A percentile compares a stretch with the other conserved stretches of the same genome.
These are phyloP conservation scores for Spathaspora gorwiae DNA, from an alignment of 805 yeast genomes.

Conservation along the genomic window DNA sequence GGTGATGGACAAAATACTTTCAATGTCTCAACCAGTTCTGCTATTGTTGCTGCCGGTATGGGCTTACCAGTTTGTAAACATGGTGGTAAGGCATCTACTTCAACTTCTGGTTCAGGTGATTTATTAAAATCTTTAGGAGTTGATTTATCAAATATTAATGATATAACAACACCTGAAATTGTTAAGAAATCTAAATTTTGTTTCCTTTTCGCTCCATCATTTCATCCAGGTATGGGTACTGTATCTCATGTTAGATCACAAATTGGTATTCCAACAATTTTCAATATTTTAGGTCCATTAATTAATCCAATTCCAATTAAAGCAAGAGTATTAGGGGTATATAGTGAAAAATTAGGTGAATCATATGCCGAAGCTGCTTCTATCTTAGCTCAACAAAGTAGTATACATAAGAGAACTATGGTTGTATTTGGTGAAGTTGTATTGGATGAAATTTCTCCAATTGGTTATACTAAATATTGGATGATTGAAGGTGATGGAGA, in stretches of 20 bases:
- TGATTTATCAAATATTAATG: conserved; percentile 66
- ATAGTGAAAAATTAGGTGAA: conserved; percentile 70
- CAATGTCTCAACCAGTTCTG: conserved; percentile 92
- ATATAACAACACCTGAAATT: conserved; percentile 54
- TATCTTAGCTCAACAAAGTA: conserved; percentile 48
- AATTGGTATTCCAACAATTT: conserved; percentile 87
- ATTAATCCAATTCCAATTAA: conserved; percentile 82
- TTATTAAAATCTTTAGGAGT: conserved; percentile 76
- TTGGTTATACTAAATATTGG: conserved; percentile 83
- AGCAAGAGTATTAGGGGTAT: conserved; percentile 87
- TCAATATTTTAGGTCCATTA: conserved; percentile 91
- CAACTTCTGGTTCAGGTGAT: conserved; percentile 92
- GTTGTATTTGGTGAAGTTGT: conserved; percentile 93
- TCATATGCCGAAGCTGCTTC: conserved; percentile 81
- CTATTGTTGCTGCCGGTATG: conserved; percentile 92
- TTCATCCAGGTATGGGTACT: conserved; percentile 85
- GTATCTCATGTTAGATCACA: conserved; percentile 75
- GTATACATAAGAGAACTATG: conserved; percentile 55
- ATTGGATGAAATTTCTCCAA: conserved; percentile 89
- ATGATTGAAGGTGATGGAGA: conserved; percentile 43
- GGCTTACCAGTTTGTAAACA: conserved; percentile 81
- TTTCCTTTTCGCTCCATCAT: conserved; percentile 87
- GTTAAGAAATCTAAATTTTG: conserved; percentile 50
- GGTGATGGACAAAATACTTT: conserved; percentile 98
- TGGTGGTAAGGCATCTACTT: conserved; percentile 96